These are phyloP conservation scores for Cicer chorassanicum DNA, from an alignment of 306 rosid species.

Conservation along the genomic window DNA sequence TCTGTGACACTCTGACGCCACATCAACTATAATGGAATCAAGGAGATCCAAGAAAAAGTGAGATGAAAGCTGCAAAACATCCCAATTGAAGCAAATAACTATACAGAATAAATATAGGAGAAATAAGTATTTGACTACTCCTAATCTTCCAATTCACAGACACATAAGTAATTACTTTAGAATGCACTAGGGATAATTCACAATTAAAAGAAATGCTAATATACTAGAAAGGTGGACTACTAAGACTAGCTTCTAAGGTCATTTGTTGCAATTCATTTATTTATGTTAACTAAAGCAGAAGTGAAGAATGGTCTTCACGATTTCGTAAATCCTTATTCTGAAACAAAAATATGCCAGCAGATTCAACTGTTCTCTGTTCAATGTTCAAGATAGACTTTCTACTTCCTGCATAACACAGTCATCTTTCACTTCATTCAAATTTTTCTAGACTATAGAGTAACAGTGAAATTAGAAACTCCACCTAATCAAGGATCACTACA, in stretches of 20 bases:
- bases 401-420: slow-evolving; percentile 4
- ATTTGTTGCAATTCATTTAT: slow-evolving; percentile 15
- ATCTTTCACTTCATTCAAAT: slow-evolving; percentile 2
- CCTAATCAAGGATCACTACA: slow-evolving; percentile 13
- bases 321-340: slow-evolving; percentile 35
- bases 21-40: slow-evolving; percentile 86
- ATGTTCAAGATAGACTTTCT: slow-evolving; percentile 13
- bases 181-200: slow-evolving; percentile 13
- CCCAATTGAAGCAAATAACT: slow-evolving; percentile 39
- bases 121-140: slow-evolving; percentile 4
- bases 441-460: not conserved
- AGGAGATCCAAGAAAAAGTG: slow-evolving; percentile 80
- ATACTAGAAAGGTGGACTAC: not conserved
- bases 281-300: slow-evolving; percentile 2
- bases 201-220: slow-evolving; percentile 5
- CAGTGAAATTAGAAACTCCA: not conserved
- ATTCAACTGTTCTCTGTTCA: slow-evolving; percentile 24
- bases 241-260: slow-evolving; percentile 15
- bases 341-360: slow-evolving; percentile 15
- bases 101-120: not conserved
- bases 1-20: slow-evolving; percentile 97
- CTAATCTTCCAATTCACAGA: slow-evolving; percentile 30
- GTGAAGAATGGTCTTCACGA: not conserved
- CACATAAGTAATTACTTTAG: slow-evolving; percentile 32
- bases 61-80: slow-evolving; percentile 76